phyloP scores from a whole-genome alignment of 805 yeast genomes.

The Metschnikowia arizonensis region DNA sequence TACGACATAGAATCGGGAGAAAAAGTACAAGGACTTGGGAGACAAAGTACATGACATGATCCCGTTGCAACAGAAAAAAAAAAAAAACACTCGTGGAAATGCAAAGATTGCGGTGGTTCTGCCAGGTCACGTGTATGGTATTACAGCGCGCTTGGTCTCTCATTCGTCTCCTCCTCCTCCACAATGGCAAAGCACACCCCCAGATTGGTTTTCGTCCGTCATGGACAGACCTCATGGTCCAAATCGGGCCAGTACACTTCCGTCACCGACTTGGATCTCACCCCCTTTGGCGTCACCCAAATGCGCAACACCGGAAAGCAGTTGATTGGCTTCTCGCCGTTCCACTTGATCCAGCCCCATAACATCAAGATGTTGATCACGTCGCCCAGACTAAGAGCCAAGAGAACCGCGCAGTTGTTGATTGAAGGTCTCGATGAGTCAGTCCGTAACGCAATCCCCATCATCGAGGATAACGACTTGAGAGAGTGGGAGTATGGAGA shows the following conservation, averaged over 20 bases:
- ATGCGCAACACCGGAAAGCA: slow-evolving; percentile 70
- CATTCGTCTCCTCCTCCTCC: background rate
- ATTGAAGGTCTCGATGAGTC: slow-evolving; percentile 46
- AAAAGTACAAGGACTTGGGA: no score
- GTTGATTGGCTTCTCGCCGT: slow-evolving; percentile 54
- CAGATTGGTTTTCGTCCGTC: slow-evolving; percentile 69
- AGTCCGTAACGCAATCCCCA: slow-evolving; percentile 38
- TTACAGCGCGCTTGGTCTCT: background rate
- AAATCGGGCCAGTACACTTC: slow-evolving; percentile 91
- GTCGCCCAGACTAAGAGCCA: slow-evolving; percentile 81
- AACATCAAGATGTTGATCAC: slow-evolving; percentile 61
- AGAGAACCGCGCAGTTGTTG: slow-evolving; percentile 65
- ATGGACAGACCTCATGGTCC: slow-evolving; percentile 96
- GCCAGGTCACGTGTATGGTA: background rate
- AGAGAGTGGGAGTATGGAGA: slow-evolving; percentile 97
- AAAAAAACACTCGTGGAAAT: background rate
- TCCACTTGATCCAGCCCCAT: slow-evolving; percentile 56
- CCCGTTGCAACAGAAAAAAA: no score
- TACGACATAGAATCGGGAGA: no score
- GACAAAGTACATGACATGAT: no score
- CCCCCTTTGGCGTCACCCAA: slow-evolving; percentile 72
- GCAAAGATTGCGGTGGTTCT: background rate
- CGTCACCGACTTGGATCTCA: slow-evolving; percentile 72
- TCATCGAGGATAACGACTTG: slow-evolving; percentile 57
- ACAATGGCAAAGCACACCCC: slow-evolving; percentile 41